Conservation (phyloP, 108 stramenopile genomes). For the Cyclostephanos invisitatus region DNA sequence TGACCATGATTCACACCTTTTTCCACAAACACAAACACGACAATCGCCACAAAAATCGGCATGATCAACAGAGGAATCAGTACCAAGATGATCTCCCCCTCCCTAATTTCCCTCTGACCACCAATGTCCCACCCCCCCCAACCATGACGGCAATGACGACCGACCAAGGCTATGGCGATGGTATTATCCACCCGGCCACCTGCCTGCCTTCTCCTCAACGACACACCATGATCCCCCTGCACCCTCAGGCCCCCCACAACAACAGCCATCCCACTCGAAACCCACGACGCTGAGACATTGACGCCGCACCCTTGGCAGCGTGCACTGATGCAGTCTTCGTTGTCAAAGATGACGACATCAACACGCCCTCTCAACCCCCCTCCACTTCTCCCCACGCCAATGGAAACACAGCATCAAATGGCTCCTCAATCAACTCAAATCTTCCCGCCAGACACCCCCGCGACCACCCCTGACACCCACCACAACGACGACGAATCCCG, state of each 20-base stretch:
- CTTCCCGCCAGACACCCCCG: too few relatives aligned
- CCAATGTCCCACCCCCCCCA: not conserved
- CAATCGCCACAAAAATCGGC: too few relatives aligned
- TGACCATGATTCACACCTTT: too few relatives aligned
- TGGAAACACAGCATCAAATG: too few relatives aligned
- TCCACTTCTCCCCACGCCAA: not conserved
- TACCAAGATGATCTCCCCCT: too few relatives aligned
- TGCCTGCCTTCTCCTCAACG: too few relatives aligned
- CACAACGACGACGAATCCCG: not conserved
- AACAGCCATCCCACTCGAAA: not conserved
- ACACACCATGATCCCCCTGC: not conserved
- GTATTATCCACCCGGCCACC: not conserved
- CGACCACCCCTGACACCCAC: not conserved
- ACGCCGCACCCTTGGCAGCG: not conserved
- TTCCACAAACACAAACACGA: too few relatives aligned
- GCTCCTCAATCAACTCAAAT: too few relatives aligned
- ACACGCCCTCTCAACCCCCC: not conserved
- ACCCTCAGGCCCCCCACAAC: not conserved
- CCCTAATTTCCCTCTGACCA: too few relatives aligned
- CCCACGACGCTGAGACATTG: not conserved
- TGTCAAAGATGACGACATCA: not conserved
- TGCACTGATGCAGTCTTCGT: not conserved
- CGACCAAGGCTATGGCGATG: not conserved
- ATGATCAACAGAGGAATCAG: too few relatives aligned
- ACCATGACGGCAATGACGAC: not conserved